Evolutionary conservation across 2,329 filamentous ascomycete species (phyloP), one percentile per base, ranked within the genome.

Genomic region (Aspergillus niger): DNA sequence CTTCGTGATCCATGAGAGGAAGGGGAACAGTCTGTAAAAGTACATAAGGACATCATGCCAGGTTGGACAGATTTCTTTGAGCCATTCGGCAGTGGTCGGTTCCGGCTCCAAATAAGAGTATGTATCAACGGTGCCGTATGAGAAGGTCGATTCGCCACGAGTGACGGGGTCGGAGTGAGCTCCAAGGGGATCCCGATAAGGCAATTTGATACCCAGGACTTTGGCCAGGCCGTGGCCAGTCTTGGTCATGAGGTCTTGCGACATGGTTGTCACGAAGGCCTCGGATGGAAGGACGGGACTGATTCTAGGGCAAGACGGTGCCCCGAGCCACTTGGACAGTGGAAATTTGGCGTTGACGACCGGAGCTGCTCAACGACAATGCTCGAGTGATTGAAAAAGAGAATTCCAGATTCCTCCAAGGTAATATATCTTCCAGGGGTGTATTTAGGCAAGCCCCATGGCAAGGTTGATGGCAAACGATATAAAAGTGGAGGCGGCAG

Each of bases 61-160:
- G 0, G 81, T 82, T 0, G 94, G 95, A 0, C 85, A 72, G 17
- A 90, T 77, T 2, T 88, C 83, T 5, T 74, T 72, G 13, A 98
- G 65, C 86, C 88, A 96, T 71, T 97, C 92, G 6, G 76, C 70
- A 0, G 87, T 85, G 3, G 87, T 91, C 0, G 95, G 94, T 62
- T 91, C 89, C 20, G 89, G 83, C 72, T 99, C 94, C 58, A 95
- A 82, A 72, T 96, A 98, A 55, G 85, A 88, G 67, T 95, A 97
- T 51, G 85, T 89, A 67, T 94, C 89, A 44, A 87, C 85, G 1
- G 88, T 91, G 47, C 85, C 84, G 38, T 86, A 81, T 0, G 92
- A 95, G 70, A 92, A 87, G 60, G 90, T 83, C 1, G 92, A 96
- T 75, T 95, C 92, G 68, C 91, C 91, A 50, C 89, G 83, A 11